Conservation (phyloP, 495 filamentous ascomycete genomes). For the Wilcoxina mikolae region DNA sequence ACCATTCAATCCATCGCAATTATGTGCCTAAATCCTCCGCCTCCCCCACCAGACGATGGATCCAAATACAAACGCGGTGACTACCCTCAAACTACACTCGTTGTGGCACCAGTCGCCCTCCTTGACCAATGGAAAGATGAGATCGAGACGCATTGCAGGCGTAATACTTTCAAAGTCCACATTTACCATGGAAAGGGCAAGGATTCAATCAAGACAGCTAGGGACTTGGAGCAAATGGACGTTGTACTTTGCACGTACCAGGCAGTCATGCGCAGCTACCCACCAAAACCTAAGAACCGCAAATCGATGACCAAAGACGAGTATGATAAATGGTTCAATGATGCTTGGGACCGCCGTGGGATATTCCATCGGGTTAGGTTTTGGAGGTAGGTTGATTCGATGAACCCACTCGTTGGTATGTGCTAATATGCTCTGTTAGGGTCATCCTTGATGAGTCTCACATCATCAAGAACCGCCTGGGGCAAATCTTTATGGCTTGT, state of each 20-base stretch:
- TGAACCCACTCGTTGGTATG: no score
- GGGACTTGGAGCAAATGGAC: conserved; percentile 4
- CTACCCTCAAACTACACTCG: conserved; percentile 36
- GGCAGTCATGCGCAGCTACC: conserved; percentile 17
- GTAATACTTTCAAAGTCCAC: conserved; percentile 34
- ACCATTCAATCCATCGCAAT: conserved; percentile 62
- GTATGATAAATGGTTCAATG: conserved; percentile 10
- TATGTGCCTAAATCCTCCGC: conserved; percentile 39
- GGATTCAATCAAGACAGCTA: conserved; percentile 24
- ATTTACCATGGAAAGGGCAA: conserved; percentile 46
- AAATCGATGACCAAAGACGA: conserved; percentile 5
- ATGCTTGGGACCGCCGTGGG: conserved; percentile 2
- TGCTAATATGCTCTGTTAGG: no score
- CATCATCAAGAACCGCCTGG: conserved; percentile 27
- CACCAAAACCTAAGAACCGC: conserved; percentile 2
- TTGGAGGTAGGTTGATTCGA: no score
- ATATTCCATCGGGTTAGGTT: conserved; percentile 20
- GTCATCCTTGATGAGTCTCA: conserved; percentile 31
- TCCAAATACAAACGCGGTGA: conserved; percentile 17
- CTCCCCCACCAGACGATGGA: no score
- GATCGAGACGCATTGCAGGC: conserved; percentile 40
- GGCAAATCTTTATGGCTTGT: conserved; percentile 11
- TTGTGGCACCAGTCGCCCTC: conserved; percentile 48
- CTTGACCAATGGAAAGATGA: conserved; percentile 56
- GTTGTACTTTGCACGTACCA: conserved; percentile 26